phyloP scores from a whole-genome alignment of 257 asterid genomes.

The Salvia splendens region DNA sequence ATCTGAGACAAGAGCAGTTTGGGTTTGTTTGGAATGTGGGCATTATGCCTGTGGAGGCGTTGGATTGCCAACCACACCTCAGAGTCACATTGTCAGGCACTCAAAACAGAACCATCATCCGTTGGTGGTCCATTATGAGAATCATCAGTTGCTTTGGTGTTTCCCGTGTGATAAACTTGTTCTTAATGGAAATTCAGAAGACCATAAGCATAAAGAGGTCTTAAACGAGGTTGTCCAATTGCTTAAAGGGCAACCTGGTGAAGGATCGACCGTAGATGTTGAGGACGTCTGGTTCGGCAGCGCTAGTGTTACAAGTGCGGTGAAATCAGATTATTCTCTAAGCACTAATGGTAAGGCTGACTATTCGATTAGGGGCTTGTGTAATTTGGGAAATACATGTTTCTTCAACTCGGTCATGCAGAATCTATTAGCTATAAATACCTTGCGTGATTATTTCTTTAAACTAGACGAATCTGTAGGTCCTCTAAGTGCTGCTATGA shows the following conservation, averaged over 20 bases:
- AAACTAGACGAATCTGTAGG: slow-evolving; percentile 66
- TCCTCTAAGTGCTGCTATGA: slow-evolving; percentile 64
- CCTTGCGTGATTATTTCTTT: slow-evolving; percentile 54
- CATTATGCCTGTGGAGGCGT: slow-evolving; percentile 85
- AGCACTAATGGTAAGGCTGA: slow-evolving; percentile 37
- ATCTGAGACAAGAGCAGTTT: slow-evolving; percentile 57
- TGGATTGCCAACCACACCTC: slow-evolving; percentile 74
- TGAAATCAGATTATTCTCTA: slow-evolving; percentile 44
- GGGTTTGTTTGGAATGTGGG: slow-evolving; percentile 89
- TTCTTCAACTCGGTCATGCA: slow-evolving; percentile 87
- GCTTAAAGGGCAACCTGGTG: slow-evolving; percentile 51
- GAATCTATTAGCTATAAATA: slow-evolving; percentile 65
- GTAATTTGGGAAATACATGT: slow-evolving; percentile 94
- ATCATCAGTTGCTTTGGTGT: slow-evolving; percentile 76
- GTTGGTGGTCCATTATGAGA: slow-evolving; percentile 62
- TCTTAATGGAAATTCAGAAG: slow-evolving; percentile 53
- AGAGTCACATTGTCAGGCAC: slow-evolving; percentile 84
- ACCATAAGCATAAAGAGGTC: slow-evolving; percentile 45
- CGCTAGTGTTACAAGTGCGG: slow-evolving; percentile 50
- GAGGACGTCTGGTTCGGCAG: slow-evolving; percentile 83
- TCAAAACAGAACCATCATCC: slow-evolving; percentile 68
- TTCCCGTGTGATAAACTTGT: slow-evolving; percentile 60
- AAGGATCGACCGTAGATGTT: slow-evolving; percentile 50
- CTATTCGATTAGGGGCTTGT: slow-evolving; percentile 65
- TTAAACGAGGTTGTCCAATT: slow-evolving; percentile 61